Evolutionary conservation across 805 yeast genomes (phyloP), one percentile per base, ranked within the genome.

Genomic region (Saccharomycopsis sp.): DNA sequence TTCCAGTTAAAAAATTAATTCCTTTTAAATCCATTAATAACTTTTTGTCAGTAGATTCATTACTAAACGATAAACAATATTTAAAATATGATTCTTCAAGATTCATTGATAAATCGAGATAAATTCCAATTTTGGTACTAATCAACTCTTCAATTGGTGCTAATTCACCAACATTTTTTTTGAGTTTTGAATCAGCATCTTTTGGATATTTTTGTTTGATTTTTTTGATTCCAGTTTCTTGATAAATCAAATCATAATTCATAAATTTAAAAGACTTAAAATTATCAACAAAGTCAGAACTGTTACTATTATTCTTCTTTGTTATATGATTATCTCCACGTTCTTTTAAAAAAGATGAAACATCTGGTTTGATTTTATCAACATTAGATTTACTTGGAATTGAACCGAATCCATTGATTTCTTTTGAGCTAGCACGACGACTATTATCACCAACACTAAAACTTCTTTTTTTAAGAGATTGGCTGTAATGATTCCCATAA

Each of bases 41-140:
- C n/a, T 28, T 20, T 25, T 20, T 25, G 14, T 34, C 29, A 8
- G 28, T 21, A 13, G n/a, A 23, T 5, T 37, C 30, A 18, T 36
- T 30, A 20, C 33, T 23, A 25, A 39, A 44, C 20, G 46, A 49
- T 14, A 47, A 34, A 20, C 45, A 42, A 35, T 47, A 41, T 20
- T 36, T 42, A 34, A 43, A 46, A 20, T 47, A 47, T 5, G 44
- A 32, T 19, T 41, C 41, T 4, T 41, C 42, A 9, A 31, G 8
- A 6, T 41, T 17, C 13, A 39, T 23, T 5, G 43, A 33, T 13
- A 34, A 15, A 31, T 47, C 46, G 17, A 47, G 34, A 15, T 21
- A 19, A 21, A 47, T 37, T 6, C 48, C 50, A 6, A 47, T 31
- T 31, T 42, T 42, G 9, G 29, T 20, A 27, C 47, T 19, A 25